A percentile compares a stretch with the other conserved stretches of the same genome.
Evolutionary conservation across 257 asterid genomes (phyloP).

Genomic region (Ballota nigra): DNA sequence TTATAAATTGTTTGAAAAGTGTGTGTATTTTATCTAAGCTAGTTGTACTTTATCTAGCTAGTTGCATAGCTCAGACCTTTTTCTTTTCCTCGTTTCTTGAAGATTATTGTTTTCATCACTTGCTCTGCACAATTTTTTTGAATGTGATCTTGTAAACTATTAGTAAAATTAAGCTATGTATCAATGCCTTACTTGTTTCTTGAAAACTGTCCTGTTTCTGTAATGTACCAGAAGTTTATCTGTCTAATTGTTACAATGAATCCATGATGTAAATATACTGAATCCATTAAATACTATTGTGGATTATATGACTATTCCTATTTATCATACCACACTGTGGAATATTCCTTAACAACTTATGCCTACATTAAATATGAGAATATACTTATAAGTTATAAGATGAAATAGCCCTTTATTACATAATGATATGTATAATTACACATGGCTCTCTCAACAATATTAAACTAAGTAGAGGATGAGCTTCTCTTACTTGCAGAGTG

Average conservation of each 20-base stretch:
- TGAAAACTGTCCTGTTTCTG: too few relatives aligned
- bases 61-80: too few relatives aligned
- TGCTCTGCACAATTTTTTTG: conserved; percentile 19
- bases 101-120: conserved; percentile 18
- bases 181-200: too few relatives aligned
- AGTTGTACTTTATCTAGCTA: too few relatives aligned
- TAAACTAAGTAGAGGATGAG: neutral
- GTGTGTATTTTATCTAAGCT: too few relatives aligned
- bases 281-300: neutral
- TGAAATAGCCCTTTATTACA: neutral
- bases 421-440: neutral
- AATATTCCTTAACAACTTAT: too few relatives aligned
- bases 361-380: too few relatives aligned
- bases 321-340: neutral
- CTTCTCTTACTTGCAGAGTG: conserved; percentile 63
- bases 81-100: neutral
- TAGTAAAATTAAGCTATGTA: neutral
- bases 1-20: too few relatives aligned
- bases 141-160: neutral
- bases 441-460: neutral
- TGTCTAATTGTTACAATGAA: neutral
- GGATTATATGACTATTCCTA: too few relatives aligned
- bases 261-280: neutral
- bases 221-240: too few relatives aligned
- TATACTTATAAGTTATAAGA: neutral